Conservation (phyloP, 2,329 filamentous ascomycete genomes). For the Xylariales sp. region DNA sequence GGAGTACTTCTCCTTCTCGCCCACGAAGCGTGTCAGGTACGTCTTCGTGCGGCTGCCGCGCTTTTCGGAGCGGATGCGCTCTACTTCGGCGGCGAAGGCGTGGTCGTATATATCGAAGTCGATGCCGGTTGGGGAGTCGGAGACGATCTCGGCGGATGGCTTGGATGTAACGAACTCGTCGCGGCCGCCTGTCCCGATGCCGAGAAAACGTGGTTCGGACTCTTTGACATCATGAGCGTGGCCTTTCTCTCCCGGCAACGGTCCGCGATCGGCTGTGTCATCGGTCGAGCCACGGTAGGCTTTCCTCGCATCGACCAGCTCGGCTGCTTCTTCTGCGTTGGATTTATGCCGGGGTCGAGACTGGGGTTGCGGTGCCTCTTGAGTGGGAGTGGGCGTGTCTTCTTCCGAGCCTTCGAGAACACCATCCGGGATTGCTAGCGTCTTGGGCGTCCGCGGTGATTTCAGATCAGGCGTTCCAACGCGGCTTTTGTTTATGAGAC, state of each 20-base stretch:
- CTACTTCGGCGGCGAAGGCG: constrained; percentile 81
- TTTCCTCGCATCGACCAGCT: constrained; percentile 42
- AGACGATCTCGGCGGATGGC: constrained; percentile 49
- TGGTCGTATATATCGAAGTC: constrained; percentile 86
- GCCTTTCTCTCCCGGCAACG: constrained; percentile 43
- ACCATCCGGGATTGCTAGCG: constrained; percentile 14
- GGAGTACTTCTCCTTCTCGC: constrained; percentile 36
- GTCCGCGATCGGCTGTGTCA: constrained; percentile 25
- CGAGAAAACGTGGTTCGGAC: constrained; percentile 62
- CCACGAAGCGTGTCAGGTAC: constrained; percentile 46
- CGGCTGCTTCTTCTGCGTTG: constrained; percentile 44
- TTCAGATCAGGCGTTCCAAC: constrained; percentile 34
- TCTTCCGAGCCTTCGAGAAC: constrained; percentile 1
- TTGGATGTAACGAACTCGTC: constrained; percentile 34
- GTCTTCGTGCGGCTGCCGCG: constrained; percentile 33
- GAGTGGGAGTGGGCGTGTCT: neutral
- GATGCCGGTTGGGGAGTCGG: constrained; percentile 78
- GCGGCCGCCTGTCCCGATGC: constrained; percentile 65
- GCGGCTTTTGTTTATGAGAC: constrained; percentile 53
- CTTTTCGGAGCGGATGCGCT: constrained; percentile 33
- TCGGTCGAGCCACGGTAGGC: constrained; percentile 31
- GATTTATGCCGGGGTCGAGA: constrained; percentile 22
- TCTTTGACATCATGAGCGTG: constrained; percentile 61
- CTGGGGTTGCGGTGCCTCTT: constrained; percentile 11
- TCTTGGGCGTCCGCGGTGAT: constrained; percentile 14